phyloP scores from a whole-genome alignment of 202 grass and related monocot species.

The Panicum virgatum region DNA sequence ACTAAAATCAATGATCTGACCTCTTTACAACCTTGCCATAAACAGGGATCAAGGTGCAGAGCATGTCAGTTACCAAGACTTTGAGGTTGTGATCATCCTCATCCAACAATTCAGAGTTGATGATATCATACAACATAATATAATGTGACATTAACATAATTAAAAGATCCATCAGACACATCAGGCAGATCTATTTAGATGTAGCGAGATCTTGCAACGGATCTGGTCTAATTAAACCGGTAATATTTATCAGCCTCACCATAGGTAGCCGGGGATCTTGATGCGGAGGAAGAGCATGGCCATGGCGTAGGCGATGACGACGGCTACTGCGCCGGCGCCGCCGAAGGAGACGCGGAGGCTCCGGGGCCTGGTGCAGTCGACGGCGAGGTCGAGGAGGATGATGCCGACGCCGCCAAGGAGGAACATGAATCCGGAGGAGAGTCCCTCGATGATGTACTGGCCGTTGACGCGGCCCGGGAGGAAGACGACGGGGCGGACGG shows the following conservation, averaged over 20 bases:
- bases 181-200: slow-evolving; percentile 34
- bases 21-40: too few relatives aligned
- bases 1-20: too few relatives aligned
- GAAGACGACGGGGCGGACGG: slow-evolving; percentile 83
- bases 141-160: slow-evolving; percentile 12
- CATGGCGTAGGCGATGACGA: slow-evolving; percentile 73
- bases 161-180: slow-evolving; percentile 30
- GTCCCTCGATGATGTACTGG: slow-evolving; percentile 92
- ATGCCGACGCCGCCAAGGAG: slow-evolving; percentile 74
- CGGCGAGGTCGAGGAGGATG: slow-evolving; percentile 74
- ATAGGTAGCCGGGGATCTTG: slow-evolving; percentile 84
- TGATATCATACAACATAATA: slow-evolving; percentile 31
- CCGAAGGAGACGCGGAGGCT: slow-evolving; percentile 73
- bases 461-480: slow-evolving; percentile 76
- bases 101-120: slow-evolving; percentile 7
- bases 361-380: slow-evolving; percentile 64
- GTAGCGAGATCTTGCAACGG: slow-evolving; percentile 12
- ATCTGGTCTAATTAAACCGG: slow-evolving; percentile 23
- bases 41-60: too few relatives aligned
- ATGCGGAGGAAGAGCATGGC: slow-evolving; percentile 86
- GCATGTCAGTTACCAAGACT: too few relatives aligned
- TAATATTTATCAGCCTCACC: slow-evolving; percentile 50
- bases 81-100: too few relatives aligned
- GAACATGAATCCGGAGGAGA: slow-evolving; percentile 92
- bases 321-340: slow-evolving; percentile 48